Evolutionary conservation across 768 basidiomycete species (phyloP).

Genomic region (Dioszegia aurantiaca): DNA sequence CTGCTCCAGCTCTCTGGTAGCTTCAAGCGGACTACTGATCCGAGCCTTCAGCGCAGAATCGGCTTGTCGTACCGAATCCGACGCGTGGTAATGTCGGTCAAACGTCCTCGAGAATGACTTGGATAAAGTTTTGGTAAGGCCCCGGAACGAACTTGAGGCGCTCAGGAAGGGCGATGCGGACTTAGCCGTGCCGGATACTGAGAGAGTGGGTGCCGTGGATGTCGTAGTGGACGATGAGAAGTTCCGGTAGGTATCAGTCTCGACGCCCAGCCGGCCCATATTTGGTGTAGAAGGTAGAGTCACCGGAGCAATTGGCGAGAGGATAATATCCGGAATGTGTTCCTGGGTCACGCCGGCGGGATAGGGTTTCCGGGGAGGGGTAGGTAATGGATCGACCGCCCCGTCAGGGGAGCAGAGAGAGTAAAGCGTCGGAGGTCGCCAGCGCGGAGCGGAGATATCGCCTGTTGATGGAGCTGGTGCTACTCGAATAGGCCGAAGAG

Average conservation of each 20-base stretch:
- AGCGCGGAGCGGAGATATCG: conserved; percentile 9
- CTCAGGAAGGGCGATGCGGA: background rate
- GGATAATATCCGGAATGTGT: too few relatives aligned
- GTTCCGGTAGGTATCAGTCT: too few relatives aligned
- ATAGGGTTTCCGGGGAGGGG: background rate
- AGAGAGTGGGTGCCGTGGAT: too few relatives aligned
- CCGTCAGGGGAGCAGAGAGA: conserved; percentile 33
- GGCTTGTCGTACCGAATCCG: background rate
- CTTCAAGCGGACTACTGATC: conserved; percentile 1
- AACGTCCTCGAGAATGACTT: conserved; percentile 19
- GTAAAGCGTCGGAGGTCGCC: conserved; percentile 20
- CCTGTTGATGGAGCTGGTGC: conserved; percentile 6
- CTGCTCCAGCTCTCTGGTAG: background rate
- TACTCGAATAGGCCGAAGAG: too few relatives aligned
- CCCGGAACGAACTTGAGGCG: conserved; percentile 13
- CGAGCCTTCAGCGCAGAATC: conserved; percentile 4
- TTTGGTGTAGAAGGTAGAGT: too few relatives aligned
- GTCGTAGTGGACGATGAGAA: too few relatives aligned
- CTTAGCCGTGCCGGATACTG: too few relatives aligned
- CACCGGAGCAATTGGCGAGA: too few relatives aligned
- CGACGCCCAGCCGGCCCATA: too few relatives aligned
- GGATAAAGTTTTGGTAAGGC: background rate
- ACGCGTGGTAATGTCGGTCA: background rate
- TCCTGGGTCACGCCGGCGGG: too few relatives aligned
- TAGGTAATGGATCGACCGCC: conserved; percentile 34